These are phyloP conservation scores for Chernovozyma sophiae-reginae DNA, from an alignment of 1,139 yeast genomes.

Conservation along the genomic window DNA sequence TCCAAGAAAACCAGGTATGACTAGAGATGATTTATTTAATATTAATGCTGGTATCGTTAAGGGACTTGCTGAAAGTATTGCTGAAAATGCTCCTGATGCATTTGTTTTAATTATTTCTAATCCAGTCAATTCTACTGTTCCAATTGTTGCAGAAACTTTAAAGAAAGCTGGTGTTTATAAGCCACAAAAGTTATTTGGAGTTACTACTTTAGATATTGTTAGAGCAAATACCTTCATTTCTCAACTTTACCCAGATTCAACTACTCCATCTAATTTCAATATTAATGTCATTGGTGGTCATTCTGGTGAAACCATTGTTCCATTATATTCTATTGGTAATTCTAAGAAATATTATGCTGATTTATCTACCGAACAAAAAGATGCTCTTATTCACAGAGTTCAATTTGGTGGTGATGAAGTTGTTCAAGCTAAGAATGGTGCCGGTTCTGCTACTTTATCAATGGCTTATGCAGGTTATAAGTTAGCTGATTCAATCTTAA, in stretches of 20 bases:
- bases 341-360: slow-evolving; percentile 44
- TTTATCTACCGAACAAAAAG: slow-evolving; percentile 48
- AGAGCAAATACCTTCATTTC: slow-evolving; percentile 66
- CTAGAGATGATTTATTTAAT: slow-evolving; percentile 71
- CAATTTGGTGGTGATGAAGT: slow-evolving; percentile 81
- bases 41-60: slow-evolving; percentile 68
- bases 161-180: slow-evolving; percentile 58
- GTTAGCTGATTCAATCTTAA: slow-evolving; percentile 51
- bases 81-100: slow-evolving; percentile 57
- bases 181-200: slow-evolving; percentile 65
- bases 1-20: slow-evolving; percentile 79
- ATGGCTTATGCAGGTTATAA: slow-evolving; percentile 78
- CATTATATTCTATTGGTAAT: slow-evolving; percentile 56
- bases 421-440: slow-evolving; percentile 71
- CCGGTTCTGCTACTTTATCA: slow-evolving; percentile 73
- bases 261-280: slow-evolving; percentile 40
- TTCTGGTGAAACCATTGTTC: slow-evolving; percentile 74
- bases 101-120: slow-evolving; percentile 65
- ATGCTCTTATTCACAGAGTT: slow-evolving; percentile 44
- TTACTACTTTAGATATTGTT: slow-evolving; percentile 67
- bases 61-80: slow-evolving; percentile 55
- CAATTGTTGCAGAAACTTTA: slow-evolving; percentile 70
- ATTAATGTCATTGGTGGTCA: slow-evolving; percentile 72
- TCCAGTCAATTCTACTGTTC: slow-evolving; percentile 74
- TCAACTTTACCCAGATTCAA: slow-evolving; percentile 32